These are phyloP conservation scores for Phytophthora quininea DNA, from an alignment of 352 stramenopile genomes.

Conservation along the genomic window DNA sequence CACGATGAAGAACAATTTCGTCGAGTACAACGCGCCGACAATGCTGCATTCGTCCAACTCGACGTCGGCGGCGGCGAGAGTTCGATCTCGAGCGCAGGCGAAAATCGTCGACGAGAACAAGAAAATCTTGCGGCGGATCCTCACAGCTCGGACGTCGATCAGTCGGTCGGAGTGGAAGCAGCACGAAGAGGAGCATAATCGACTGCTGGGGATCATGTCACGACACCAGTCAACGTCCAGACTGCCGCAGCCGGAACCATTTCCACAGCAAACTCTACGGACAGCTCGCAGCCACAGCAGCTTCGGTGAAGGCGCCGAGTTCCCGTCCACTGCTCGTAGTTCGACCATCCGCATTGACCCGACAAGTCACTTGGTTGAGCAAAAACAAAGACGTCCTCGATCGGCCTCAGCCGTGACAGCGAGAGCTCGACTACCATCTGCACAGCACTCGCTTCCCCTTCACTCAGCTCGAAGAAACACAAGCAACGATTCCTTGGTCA, in stretches of 20 bases:
- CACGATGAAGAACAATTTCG: constrained; percentile 60
- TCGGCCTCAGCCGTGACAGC: constrained; percentile 19
- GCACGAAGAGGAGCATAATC: constrained; percentile 49
- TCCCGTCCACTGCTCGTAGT: not conserved
- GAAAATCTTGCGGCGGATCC: constrained; percentile 52
- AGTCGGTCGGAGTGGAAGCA: constrained; percentile 40
- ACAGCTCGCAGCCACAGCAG: constrained; percentile 21
- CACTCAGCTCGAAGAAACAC: constrained; percentile 14
- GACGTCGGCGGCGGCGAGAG: constrained; percentile 27
- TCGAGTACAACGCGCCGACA: constrained; percentile 47
- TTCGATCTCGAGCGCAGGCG: constrained; percentile 37
- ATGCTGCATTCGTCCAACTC: constrained; percentile 37
- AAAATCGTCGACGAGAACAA: constrained; percentile 63
- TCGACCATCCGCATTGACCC: constrained; percentile 15
- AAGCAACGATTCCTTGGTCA: constrained; percentile 35
- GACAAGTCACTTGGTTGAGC: constrained; percentile 15
- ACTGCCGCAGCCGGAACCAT: constrained; percentile 11
- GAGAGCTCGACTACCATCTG: constrained; percentile 2
- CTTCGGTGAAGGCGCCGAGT: constrained; percentile 5
- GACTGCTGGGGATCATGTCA: constrained; percentile 53
- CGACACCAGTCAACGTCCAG: constrained; percentile 29
- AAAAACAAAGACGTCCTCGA: constrained; percentile 14
- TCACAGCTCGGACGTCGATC: constrained; percentile 49
- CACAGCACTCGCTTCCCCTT: constrained; percentile 4
- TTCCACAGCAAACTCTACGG: constrained; percentile 10